phyloP scores from a whole-genome alignment of 495 filamentous ascomycete species.

The Opeltia flavorubescens region DNA sequence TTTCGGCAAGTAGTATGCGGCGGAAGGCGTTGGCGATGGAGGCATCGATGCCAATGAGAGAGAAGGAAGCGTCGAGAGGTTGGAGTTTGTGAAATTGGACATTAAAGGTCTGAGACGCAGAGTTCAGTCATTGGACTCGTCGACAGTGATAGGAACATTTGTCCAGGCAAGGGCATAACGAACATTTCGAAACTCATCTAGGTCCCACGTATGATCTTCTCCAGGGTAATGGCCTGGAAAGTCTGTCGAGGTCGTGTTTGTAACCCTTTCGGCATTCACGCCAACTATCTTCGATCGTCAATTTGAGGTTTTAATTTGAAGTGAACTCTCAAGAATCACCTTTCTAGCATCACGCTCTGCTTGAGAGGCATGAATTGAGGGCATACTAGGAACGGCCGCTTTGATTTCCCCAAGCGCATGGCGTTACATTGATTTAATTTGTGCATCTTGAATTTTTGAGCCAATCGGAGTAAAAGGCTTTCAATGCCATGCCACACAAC shows the following conservation, averaged over 20 bases:
- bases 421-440: too few relatives aligned
- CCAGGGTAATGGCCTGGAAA: slow-evolving; percentile 83
- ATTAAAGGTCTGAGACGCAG: slow-evolving; percentile 36
- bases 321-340: slow-evolving; percentile 23
- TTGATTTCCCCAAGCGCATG: neutral
- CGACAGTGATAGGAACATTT: too few relatives aligned
- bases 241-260: slow-evolving; percentile 74
- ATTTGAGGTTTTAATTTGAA: neutral
- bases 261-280: slow-evolving; percentile 77
- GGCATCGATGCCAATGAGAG: slow-evolving; percentile 80
- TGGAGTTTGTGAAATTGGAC: slow-evolving; percentile 76
- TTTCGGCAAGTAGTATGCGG: slow-evolving; percentile 88
- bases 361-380: slow-evolving; percentile 32
- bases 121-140: slow-evolving; percentile 2
- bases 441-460: too few relatives aligned
- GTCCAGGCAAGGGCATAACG: slow-evolving; percentile 3
- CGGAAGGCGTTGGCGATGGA: slow-evolving; percentile 95
- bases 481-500: too few relatives aligned
- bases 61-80: slow-evolving; percentile 65
- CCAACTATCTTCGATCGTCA: slow-evolving; percentile 50
- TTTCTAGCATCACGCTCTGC: slow-evolving; percentile 36
- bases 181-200: slow-evolving; percentile 55
- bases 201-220: slow-evolving; percentile 78
- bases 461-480: too few relatives aligned
- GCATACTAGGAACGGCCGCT: slow-evolving; percentile 27